A percentile compares a stretch with the other conserved stretches of the same genome.
These are phyloP conservation scores for Lonicera japonica DNA, from an alignment of 129 eudicot species.

Conservation along the genomic window DNA sequence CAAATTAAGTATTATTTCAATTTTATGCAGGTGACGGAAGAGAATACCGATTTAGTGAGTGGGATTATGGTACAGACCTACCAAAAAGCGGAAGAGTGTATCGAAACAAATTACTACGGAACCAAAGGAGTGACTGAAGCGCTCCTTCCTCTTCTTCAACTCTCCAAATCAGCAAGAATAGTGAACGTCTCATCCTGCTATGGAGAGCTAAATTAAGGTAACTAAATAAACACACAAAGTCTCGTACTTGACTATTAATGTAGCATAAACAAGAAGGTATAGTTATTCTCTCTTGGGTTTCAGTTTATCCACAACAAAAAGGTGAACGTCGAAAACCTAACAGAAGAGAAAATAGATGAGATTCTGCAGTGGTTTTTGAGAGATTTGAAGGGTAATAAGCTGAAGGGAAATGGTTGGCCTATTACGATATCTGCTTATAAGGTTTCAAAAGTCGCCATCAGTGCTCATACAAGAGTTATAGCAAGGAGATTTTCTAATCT, in stretches of 20 bases:
- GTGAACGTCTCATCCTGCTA: conserved; percentile 30
- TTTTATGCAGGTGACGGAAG: conserved; percentile 12
- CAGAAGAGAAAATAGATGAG: conserved; percentile 35
- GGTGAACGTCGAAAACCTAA: conserved; percentile 25
- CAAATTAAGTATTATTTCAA: too few relatives aligned
- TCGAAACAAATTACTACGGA: conserved; percentile 40
- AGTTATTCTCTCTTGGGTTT: not conserved
- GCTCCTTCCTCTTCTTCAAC: conserved; percentile 39
- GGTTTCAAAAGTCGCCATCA: conserved; percentile 30
- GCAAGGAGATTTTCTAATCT: conserved; percentile 23
- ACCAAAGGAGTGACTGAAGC: conserved; percentile 33
- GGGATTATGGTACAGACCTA: conserved; percentile 10
- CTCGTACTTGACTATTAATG: not conserved
- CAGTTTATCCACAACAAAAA: conserved; percentile 32
- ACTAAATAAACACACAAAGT: not conserved
- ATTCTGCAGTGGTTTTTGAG: conserved; percentile 29
- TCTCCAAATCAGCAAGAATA: conserved; percentile 38
- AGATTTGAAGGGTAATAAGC: conserved; percentile 28
- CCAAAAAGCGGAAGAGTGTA: conserved; percentile 29
- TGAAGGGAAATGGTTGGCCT: conserved; percentile 35
- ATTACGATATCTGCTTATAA: conserved; percentile 28
- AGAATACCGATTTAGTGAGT: conserved; percentile 10
- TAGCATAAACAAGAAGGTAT: too few relatives aligned
- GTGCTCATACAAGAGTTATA: conserved; percentile 36
- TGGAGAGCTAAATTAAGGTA: conserved; percentile 31